Evolutionary conservation across 106 monocot genomes (phyloP), one percentile per base, ranked within the genome.

Genomic region (Dactylorhiza incarnata): DNA sequence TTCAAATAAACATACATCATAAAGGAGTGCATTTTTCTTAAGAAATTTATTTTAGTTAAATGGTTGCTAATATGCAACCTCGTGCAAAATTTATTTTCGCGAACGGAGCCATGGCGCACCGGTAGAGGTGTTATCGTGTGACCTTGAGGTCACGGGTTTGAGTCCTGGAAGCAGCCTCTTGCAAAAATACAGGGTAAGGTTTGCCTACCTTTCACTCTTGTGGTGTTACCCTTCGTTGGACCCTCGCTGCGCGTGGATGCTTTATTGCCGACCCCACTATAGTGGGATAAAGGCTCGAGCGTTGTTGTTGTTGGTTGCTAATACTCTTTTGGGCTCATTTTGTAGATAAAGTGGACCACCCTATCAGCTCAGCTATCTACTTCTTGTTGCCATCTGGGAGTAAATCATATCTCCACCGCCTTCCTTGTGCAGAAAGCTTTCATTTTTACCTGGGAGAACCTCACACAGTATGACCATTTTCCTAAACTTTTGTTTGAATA

Each of bases 391-490:
- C 91, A 77, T 73, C 86, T 23, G 91, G 91, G 7, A 78, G 84
- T 37, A 80, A 84, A 24, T 86, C 91, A 7, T 82, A 75, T 49
- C 84, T 91, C 46, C 91, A 91, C 70, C 91, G 91, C 71, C 86
- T 91, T 9, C 91, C 91, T 45, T 91, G 86, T 65, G 84, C 91
- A 68, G 91, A 91, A 82, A 88, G 84, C 67, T 91, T 88, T 84
- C 91, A 91, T 73, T 91, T 91, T 66, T 88, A 91, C 84, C 50
- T 78, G 80, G 91, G 91, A 46, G 91, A 91, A 63, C 88, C 91
- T 67, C 91, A 86, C 62, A 88, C 91, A 53, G 91, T 88, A 61
- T 16, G 79, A 19, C 61, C 23, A 17, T 45, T 54, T 59, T 20
- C 58, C 8, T 50, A 13, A 37, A 23, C 17, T 37, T 26, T 37